Percentiles rank a stretch among this genome's conserved stretches.
Conservation (phyloP, 163 green algal genomes). For the Scenedesmus sp. region DNA sequence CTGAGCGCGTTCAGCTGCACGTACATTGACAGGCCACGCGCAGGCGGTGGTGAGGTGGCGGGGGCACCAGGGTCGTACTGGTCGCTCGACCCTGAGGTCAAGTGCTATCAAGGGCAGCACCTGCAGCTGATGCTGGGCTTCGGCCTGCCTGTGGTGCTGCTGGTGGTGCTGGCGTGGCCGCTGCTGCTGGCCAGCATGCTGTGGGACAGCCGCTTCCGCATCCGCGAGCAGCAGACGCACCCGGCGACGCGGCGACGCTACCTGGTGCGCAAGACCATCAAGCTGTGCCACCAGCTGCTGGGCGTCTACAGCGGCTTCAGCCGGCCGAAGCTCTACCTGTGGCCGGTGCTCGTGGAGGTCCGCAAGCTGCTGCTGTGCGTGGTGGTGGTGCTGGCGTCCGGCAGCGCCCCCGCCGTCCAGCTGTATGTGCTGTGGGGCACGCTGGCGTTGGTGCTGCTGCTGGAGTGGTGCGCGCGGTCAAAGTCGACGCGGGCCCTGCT, state of each 20-base stretch:
- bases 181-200: conserved; percentile 52
- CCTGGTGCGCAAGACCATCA: conserved; percentile 42
- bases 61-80: conserved; percentile 38
- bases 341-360: conserved; percentile 47
- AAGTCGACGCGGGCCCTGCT: conserved; percentile 12
- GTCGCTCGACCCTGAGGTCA: conserved; percentile 43
- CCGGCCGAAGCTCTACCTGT: conserved; percentile 31
- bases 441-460: conserved; percentile 47
- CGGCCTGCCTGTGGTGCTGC: conserved; percentile 49
- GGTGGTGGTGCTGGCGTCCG: conserved; percentile 20
- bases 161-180: conserved; percentile 48
- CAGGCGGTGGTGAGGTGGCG: conserved; percentile 1
- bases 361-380: conserved; percentile 38
- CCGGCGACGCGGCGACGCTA: conserved; percentile 33
- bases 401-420: conserved; percentile 17
- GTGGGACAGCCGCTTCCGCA: conserved; percentile 34
- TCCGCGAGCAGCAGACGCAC: conserved; percentile 37
- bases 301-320: conserved; percentile 32
- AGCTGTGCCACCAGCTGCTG: conserved; percentile 48
- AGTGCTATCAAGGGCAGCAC: conserved; percentile 53
- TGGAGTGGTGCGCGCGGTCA: conserved; percentile 36
- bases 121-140: conserved; percentile 53
- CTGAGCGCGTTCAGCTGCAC: conserved; percentile 41
- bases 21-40: conserved; percentile 18
- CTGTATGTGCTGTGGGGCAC: conserved; percentile 53